Conservation (phyloP, 169 alveolate genomes). For the Plasmodium reichenowi region DNA sequence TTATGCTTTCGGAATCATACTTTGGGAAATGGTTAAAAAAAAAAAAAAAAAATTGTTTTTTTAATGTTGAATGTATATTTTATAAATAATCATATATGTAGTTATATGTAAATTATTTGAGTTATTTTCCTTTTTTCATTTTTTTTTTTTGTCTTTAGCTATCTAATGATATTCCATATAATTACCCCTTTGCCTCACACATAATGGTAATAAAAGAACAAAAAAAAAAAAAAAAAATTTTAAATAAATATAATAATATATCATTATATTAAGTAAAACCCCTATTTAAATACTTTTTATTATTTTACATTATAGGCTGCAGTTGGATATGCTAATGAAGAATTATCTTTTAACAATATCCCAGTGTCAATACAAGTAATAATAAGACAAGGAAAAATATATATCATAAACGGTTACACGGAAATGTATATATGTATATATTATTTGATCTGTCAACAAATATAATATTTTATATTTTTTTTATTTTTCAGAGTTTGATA, state of each 20-base stretch:
- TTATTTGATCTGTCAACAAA: neutral
- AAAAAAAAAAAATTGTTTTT: neutral
- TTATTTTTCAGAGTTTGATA: conserved; percentile 31
- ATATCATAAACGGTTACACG: neutral
- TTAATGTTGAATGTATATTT: no score
- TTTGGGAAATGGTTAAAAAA: conserved; percentile 71
- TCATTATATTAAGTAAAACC: neutral
- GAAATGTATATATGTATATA: neutral
- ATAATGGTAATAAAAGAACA: conserved; percentile 32
- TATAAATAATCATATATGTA: neutral
- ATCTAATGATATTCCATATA: conserved; percentile 49
- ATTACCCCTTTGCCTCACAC: conserved; percentile 58
- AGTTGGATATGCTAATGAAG: conserved; percentile 73
- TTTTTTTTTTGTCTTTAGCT: conserved; percentile 23
- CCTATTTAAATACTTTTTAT: neutral
- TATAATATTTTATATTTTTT: neutral
- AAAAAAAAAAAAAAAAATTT: neutral
- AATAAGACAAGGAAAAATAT: conserved; percentile 11
- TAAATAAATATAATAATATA: neutral
- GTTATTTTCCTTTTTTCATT: neutral
- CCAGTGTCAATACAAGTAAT: conserved; percentile 64
- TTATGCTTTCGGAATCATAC: conserved; percentile 62
- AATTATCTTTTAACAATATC: conserved; percentile 31
- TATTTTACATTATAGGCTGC: conserved; percentile 23
- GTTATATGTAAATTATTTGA: neutral